A percentile compares a stretch with the other conserved stretches of the same genome.
phyloP scores from a whole-genome alignment of 139 green algal genomes.

The Zygnema circumcarinatum region DNA sequence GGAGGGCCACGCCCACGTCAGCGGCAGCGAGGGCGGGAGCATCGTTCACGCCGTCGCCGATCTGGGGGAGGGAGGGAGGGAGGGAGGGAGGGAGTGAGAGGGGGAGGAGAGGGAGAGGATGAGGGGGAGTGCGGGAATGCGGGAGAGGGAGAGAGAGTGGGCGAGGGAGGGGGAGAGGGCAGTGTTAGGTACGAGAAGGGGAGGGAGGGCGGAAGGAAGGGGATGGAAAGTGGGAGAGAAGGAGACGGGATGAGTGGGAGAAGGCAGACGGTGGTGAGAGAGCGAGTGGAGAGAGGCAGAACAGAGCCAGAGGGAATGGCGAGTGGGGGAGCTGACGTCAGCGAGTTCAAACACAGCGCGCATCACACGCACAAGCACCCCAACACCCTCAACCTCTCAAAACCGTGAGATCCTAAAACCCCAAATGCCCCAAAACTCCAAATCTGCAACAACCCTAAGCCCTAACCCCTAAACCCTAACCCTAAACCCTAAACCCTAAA shows the following conservation, averaged over 20 bases:
- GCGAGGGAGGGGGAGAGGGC: neutral
- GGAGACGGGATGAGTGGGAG: neutral
- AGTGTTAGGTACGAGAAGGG: neutral
- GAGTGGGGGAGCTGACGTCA: too few species aligned
- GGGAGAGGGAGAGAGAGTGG: neutral
- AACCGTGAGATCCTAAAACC: too few species aligned
- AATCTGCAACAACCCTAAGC: too few species aligned
- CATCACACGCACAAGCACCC: too few species aligned
- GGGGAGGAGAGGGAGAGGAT: neutral
- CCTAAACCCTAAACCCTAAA: too few species aligned
- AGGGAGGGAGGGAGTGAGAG: neutral
- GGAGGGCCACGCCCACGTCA: conserved; percentile 79
- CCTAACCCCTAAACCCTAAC: too few species aligned
- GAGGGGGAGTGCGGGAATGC: neutral
- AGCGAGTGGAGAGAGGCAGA: neutral
- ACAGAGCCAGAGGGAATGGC: too few species aligned
- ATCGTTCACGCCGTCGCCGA: conserved; percentile 96
- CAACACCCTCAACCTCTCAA: too few species aligned
- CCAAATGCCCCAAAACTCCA: too few species aligned
- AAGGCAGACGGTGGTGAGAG: neutral
- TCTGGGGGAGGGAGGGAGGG: conserved; percentile 53
- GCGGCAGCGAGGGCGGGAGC: conserved; percentile 84
- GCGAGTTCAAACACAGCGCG: too few species aligned
- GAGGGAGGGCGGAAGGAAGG: neutral
- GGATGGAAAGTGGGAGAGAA: neutral